Evolutionary conservation across 345 rosid genomes (phyloP).

Genomic region (Arabidopsis arenosa): DNA sequence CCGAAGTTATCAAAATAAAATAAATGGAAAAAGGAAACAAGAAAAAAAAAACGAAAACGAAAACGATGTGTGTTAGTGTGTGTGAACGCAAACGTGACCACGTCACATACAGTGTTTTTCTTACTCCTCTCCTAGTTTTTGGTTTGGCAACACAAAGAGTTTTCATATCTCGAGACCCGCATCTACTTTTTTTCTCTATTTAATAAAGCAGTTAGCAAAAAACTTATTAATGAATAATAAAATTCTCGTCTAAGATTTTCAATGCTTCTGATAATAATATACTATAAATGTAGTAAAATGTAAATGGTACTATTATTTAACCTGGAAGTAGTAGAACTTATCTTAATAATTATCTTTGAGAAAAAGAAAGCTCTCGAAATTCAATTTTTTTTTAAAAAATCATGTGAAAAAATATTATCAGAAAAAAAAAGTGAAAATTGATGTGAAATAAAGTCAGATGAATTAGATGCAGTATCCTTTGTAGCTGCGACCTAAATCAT

Average conservation of each 20-base stretch:
- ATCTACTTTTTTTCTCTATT: constrained; percentile 31
- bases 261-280: background rate
- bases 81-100: constrained; percentile 24
- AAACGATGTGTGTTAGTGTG: background rate
- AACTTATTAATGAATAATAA: background rate
- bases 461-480: background rate
- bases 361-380: background rate
- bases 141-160: background rate
- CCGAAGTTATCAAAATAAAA: background rate
- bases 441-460: background rate
- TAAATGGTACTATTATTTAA: background rate
- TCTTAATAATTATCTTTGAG: background rate
- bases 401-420: too few species aligned
- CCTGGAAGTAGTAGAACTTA: background rate
- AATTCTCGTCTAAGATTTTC: background rate
- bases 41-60: background rate
- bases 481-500: constrained; percentile 34
- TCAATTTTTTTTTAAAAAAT: too few species aligned
- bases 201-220: background rate
- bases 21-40: background rate
- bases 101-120: constrained; percentile 6
- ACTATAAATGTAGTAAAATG: background rate
- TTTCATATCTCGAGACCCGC: background rate
- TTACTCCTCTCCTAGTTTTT: too few species aligned
- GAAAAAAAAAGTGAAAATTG: background rate